Percentiles rank a stretch among this genome's conserved stretches.
These are phyloP conservation scores for Ulvella scutata DNA, from an alignment of 139 green algal genomes.

Conservation along the genomic window DNA sequence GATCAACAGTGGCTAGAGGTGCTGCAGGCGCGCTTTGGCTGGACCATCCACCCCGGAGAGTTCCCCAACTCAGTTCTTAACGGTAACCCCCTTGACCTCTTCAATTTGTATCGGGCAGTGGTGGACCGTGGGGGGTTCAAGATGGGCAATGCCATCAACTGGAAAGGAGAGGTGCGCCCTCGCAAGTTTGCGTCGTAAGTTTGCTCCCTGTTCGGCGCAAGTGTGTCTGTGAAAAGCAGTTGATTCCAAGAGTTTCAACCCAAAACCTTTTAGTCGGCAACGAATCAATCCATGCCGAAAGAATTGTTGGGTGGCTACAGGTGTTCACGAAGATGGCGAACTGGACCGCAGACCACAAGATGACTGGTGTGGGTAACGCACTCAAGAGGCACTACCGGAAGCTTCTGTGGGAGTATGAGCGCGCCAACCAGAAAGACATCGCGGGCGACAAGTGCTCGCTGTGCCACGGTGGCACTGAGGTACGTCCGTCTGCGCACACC, in stretches of 20 bases:
- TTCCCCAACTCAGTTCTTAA: slow-evolving; percentile 63
- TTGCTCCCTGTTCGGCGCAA: too few species aligned
- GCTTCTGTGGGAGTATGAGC: slow-evolving; percentile 69
- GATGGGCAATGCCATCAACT: slow-evolving; percentile 62
- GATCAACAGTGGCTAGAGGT: neutral
- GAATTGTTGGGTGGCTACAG: too few species aligned
- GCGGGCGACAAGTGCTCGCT: neutral
- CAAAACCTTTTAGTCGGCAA: too few species aligned
- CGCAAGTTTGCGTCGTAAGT: neutral
- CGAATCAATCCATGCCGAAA: too few species aligned
- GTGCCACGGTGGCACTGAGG: neutral
- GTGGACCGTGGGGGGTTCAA: slow-evolving; percentile 17
- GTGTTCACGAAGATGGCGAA: slow-evolving; percentile 61
- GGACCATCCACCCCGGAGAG: slow-evolving; percentile 10
- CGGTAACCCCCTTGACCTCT: slow-evolving; percentile 45
- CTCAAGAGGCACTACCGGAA: slow-evolving; percentile 74
- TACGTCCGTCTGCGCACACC: too few species aligned
- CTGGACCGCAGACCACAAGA: slow-evolving; percentile 43
- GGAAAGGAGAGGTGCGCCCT: slow-evolving; percentile 37
- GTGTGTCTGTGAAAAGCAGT: too few species aligned
- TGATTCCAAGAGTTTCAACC: too few species aligned
- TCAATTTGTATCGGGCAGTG: slow-evolving; percentile 41
- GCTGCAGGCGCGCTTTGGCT: neutral
- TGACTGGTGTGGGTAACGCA: slow-evolving; percentile 70
- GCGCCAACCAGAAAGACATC: slow-evolving; percentile 5